Evolutionary conservation across 306 rosid genomes (phyloP).

Genomic region (Purshia tridentata): DNA sequence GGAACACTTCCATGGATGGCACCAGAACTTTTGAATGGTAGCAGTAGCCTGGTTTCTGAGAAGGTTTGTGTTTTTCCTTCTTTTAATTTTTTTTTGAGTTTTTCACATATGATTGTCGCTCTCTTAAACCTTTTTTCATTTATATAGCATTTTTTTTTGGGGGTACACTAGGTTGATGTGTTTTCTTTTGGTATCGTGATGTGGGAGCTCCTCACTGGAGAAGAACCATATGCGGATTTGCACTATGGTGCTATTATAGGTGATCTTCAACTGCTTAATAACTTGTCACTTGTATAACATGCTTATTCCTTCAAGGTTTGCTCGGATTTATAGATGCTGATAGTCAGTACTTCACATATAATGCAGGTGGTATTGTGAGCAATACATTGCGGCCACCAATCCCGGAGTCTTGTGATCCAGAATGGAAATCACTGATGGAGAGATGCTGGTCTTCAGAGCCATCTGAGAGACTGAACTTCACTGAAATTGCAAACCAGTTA

Average conservation of each 20-base stretch:
- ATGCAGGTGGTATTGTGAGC: constrained; percentile 87
- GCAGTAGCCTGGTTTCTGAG: constrained; percentile 89
- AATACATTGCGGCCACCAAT: constrained; percentile 82
- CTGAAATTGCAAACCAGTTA: constrained; percentile 65
- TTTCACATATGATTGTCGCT: not conserved
- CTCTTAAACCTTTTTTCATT: not conserved
- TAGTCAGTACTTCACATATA: not conserved
- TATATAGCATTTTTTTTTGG: not conserved
- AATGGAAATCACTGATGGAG: constrained; percentile 81
- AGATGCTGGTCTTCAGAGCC: constrained; percentile 89
- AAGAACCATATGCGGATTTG: constrained; percentile 84
- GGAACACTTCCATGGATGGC: constrained; percentile 99
- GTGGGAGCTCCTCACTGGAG: constrained; percentile 94
- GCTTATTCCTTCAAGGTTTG: constrained; percentile 1
- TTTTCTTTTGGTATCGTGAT: constrained; percentile 80
- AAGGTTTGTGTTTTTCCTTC: constrained; percentile 49
- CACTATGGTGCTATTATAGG: constrained; percentile 92
- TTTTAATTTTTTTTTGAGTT: not conserved
- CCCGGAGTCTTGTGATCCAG: constrained; percentile 70
- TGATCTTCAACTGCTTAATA: constrained; percentile 23
- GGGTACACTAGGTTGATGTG: constrained; percentile 64
- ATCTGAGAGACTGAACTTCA: constrained; percentile 75
- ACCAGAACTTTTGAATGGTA: constrained; percentile 87
- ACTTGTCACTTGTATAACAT: not conserved
- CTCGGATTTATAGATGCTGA: constrained; percentile 16